Conservation (phyloP, 2,329 filamentous ascomycete genomes). For the Helicocarpus griseus region DNA sequence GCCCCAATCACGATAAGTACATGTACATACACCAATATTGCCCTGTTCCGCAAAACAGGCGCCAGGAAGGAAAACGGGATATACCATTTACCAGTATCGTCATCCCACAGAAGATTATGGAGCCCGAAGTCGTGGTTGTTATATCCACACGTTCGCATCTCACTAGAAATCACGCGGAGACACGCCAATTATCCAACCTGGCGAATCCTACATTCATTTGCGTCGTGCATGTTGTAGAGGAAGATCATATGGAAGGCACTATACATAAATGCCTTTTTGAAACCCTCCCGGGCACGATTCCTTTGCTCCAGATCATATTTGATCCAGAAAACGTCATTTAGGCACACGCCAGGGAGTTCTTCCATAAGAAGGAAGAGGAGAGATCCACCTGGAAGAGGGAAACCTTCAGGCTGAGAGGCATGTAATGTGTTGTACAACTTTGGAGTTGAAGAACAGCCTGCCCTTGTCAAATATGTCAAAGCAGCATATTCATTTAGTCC, state of each 20-base stretch:
- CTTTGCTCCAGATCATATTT: not conserved
- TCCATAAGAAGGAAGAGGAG: not conserved
- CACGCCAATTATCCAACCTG: no score
- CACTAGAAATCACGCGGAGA: not conserved
- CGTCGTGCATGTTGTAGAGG: no score
- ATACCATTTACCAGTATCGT: not conserved
- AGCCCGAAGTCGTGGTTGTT: not conserved
- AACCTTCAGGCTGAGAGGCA: not conserved
- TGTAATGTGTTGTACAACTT: not conserved
- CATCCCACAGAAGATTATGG: not conserved
- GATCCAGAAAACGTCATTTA: not conserved
- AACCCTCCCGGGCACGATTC: not conserved
- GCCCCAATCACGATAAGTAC: not conserved
- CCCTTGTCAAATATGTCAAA: not conserved
- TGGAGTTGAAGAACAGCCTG: not conserved
- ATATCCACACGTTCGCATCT: not conserved
- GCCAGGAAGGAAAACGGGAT: not conserved
- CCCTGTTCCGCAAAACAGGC: no score
- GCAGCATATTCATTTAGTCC: not conserved
- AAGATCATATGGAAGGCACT: no score
- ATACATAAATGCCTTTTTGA: not conserved
- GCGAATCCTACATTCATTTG: no score
- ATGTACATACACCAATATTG: no score
- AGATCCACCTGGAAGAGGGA: not conserved
- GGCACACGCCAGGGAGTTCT: not conserved